Evolutionary conservation across 441 rosid species (phyloP).

Genomic region (Melianthus villosus): DNA sequence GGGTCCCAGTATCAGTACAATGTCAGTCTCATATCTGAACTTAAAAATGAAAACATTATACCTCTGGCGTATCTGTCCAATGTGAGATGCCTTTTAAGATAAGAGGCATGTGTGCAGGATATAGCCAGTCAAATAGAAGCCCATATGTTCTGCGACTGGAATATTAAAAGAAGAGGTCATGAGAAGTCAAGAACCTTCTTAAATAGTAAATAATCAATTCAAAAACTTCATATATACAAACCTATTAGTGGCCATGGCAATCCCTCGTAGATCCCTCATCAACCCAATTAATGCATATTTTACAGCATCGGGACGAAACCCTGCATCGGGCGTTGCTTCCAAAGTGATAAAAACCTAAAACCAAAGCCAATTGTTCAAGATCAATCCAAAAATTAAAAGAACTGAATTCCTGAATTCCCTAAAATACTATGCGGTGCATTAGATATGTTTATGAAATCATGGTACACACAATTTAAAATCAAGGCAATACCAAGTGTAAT

Average conservation of each 20-base stretch:
- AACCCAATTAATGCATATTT: constrained; percentile 85
- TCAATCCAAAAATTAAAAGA: too few relatives aligned
- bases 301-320: constrained; percentile 81
- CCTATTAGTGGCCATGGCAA: constrained; percentile 97
- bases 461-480: too few relatives aligned
- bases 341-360: constrained; percentile 56
- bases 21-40: too few relatives aligned
- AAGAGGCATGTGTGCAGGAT: constrained; percentile 91
- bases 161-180: constrained; percentile 9
- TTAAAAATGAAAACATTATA: too few relatives aligned
- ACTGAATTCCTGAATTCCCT: too few relatives aligned
- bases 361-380: too few relatives aligned
- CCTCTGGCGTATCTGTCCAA: constrained; percentile 98
- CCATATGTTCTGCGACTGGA: constrained; percentile 94
- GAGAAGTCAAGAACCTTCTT: not conserved
- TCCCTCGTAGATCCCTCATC: constrained; percentile 96
- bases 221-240: constrained; percentile 6
- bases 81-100: constrained; percentile 78
- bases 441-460: too few relatives aligned
- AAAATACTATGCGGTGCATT: too few relatives aligned
- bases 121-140: constrained; percentile 91
- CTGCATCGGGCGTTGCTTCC: constrained; percentile 75
- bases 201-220: not conserved
- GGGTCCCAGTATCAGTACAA: too few relatives aligned
- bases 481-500: too few relatives aligned